Conservation (phyloP, 805 yeast genomes). For the Nakazawaea populi region DNA sequence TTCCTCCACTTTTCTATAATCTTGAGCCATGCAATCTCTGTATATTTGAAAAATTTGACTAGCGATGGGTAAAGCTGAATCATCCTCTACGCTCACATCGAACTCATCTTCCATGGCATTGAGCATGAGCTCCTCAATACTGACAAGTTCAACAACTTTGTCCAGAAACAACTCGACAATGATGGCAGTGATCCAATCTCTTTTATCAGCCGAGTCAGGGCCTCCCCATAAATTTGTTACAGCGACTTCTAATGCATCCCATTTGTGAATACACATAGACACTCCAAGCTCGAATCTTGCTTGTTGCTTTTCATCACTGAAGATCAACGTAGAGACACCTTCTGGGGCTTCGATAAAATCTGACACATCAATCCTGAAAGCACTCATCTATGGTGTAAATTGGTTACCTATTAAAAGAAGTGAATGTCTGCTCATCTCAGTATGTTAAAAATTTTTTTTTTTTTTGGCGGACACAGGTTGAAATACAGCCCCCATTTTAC, state of each 20-base stretch:
- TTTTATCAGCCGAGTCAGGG: slow-evolving; percentile 77
- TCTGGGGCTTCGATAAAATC: slow-evolving; percentile 25
- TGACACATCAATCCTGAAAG: slow-evolving; percentile 18
- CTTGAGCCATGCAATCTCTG: slow-evolving; percentile 49
- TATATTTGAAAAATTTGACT: slow-evolving; percentile 59
- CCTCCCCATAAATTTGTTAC: slow-evolving; percentile 97
- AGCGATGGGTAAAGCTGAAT: slow-evolving; percentile 74
- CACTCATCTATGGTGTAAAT: neutral
- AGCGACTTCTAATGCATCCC: slow-evolving; percentile 87
- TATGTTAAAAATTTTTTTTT: too few relatives aligned
- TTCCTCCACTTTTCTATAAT: slow-evolving; percentile 51
- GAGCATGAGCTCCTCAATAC: slow-evolving; percentile 78
- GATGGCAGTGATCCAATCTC: slow-evolving; percentile 91
- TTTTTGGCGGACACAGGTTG: too few relatives aligned
- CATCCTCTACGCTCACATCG: slow-evolving; percentile 84
- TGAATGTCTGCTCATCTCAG: neutral
- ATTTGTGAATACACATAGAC: slow-evolving; percentile 80
- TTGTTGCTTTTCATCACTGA: slow-evolving; percentile 58
- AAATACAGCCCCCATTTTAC: too few relatives aligned
- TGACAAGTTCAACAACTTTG: slow-evolving; percentile 63
- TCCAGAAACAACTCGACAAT: slow-evolving; percentile 73
- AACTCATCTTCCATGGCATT: slow-evolving; percentile 95
- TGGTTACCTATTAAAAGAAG: too few relatives aligned
- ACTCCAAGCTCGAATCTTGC: slow-evolving; percentile 90
- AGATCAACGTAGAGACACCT: slow-evolving; percentile 16